These are phyloP conservation scores for Malus sieversii DNA, from an alignment of 306 rosid species.

Conservation along the genomic window DNA sequence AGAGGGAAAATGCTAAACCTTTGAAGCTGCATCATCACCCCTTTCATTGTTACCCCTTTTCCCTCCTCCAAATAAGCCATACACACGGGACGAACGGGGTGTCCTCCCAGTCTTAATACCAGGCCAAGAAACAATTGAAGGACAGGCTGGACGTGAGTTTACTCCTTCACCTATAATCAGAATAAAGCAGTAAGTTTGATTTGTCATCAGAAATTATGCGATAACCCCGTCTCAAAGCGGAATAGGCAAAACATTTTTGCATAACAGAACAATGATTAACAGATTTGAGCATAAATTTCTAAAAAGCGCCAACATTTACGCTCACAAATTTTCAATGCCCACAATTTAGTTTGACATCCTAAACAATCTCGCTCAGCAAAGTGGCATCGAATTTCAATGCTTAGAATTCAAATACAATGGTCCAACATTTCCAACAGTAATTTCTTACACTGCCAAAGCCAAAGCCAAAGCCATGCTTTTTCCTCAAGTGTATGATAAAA, in stretches of 20 bases:
- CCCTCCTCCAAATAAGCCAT: slow-evolving; percentile 72
- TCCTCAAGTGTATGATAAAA: neutral
- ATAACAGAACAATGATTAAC: neutral
- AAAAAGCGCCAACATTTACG: neutral
- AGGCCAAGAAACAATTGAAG: slow-evolving; percentile 13
- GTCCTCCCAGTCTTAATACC: slow-evolving; percentile 2
- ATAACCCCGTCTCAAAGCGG: neutral
- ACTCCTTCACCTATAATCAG: slow-evolving; percentile 9
- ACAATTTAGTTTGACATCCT: neutral
- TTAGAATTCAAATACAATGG: neutral
- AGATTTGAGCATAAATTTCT: neutral
- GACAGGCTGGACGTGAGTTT: slow-evolving; percentile 7
- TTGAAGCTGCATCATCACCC: slow-evolving; percentile 59
- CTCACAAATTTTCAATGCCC: neutral
- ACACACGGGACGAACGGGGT: slow-evolving; percentile 31
- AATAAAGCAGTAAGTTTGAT: neutral
- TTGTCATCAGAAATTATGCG: neutral
- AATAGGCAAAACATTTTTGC: neutral
- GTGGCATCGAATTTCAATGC: neutral
- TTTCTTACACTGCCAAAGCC: neutral
- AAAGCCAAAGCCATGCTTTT: neutral
- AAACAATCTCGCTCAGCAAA: neutral
- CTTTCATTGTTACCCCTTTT: slow-evolving; percentile 52
- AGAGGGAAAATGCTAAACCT: slow-evolving; percentile 33
- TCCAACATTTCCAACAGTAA: neutral